Percentiles rank a stretch among this genome's conserved stretches.
These are phyloP conservation scores for Phytophthora melonis DNA, from an alignment of 352 stramenopile species.

Conservation along the genomic window DNA sequence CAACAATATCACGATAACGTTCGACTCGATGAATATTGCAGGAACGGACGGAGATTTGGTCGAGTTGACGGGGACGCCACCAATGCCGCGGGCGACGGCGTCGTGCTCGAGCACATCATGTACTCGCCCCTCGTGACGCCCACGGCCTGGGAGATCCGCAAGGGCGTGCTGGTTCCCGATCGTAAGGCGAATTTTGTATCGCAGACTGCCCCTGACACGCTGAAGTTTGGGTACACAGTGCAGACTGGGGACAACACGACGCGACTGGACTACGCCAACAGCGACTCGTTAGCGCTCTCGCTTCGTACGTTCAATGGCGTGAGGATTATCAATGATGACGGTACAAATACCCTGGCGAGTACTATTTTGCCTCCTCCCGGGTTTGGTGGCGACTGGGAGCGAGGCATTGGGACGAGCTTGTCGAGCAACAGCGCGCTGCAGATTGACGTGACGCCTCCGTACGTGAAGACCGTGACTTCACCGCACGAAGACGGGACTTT, in stretches of 20 bases:
- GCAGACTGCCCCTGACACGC: slow-evolving; percentile 42
- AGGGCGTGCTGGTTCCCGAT: slow-evolving; percentile 54
- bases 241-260: slow-evolving; percentile 63
- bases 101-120: slow-evolving; percentile 48
- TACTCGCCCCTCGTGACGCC: slow-evolving; percentile 52
- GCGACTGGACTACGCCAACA: slow-evolving; percentile 72
- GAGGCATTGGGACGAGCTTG: slow-evolving; percentile 69
- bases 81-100: slow-evolving; percentile 58
- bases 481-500: slow-evolving; percentile 71
- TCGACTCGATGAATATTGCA: slow-evolving; percentile 78
- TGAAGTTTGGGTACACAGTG: slow-evolving; percentile 77
- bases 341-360: slow-evolving; percentile 39
- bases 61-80: slow-evolving; percentile 55
- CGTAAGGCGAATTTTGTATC: slow-evolving; percentile 47
- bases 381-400: slow-evolving; percentile 67
- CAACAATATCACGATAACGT: slow-evolving; percentile 84
- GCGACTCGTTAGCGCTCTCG: slow-evolving; percentile 62
- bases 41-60: slow-evolving; percentile 73
- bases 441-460: slow-evolving; percentile 63
- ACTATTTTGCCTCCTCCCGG: slow-evolving; percentile 58
- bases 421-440: slow-evolving; percentile 52
- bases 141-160: slow-evolving; percentile 73
- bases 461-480: slow-evolving; percentile 63
- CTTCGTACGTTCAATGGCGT: slow-evolving; percentile 32
- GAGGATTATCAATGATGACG: slow-evolving; percentile 53